A percentile compares a stretch with the other conserved stretches of the same genome.
Evolutionary conservation across 768 basidiomycete species (phyloP).

Genomic region (Antrodiella citrinella): DNA sequence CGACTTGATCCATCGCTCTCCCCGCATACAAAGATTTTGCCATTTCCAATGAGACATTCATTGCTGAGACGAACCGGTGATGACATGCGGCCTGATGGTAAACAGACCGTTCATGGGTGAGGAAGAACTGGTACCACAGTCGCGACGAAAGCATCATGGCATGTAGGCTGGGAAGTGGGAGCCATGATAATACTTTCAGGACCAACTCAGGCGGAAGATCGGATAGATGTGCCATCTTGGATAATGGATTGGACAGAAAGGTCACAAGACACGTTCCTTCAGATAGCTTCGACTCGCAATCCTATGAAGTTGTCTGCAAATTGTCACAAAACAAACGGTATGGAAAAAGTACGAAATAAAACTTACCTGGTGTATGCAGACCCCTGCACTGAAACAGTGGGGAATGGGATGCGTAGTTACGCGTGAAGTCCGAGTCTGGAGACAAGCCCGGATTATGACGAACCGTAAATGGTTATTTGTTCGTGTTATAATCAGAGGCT

Average conservation of each 20-base stretch:
- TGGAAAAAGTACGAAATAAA: no score
- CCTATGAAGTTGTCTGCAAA: no score
- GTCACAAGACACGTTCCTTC: no score
- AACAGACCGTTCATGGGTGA: slow-evolving; percentile 39
- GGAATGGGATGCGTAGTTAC: no score
- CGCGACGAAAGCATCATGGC: slow-evolving; percentile 31
- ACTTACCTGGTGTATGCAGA: no score
- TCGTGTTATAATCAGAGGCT: slow-evolving; percentile 3
- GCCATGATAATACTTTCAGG: slow-evolving; percentile 39
- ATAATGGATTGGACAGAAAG: no score
- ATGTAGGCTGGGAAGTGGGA: slow-evolving; percentile 38
- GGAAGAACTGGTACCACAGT: slow-evolving; percentile 39
- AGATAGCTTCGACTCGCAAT: no score
- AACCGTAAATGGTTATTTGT: slow-evolving; percentile 9
- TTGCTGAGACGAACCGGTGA: slow-evolving; percentile 36
- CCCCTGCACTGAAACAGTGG: no score
- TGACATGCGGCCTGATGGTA: slow-evolving; percentile 49
- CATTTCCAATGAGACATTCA: slow-evolving; percentile 22
- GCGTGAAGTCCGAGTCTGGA: no score
- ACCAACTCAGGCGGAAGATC: slow-evolving; percentile 51
- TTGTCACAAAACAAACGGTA: no score
- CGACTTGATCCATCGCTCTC: slow-evolving; percentile 30
- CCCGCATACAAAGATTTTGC: slow-evolving; percentile 24
- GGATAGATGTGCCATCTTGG: slow-evolving; percentile 30
- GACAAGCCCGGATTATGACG: no score